Conservation (phyloP, 441 rosid species). For the Eugenia klotzschiana region DNA sequence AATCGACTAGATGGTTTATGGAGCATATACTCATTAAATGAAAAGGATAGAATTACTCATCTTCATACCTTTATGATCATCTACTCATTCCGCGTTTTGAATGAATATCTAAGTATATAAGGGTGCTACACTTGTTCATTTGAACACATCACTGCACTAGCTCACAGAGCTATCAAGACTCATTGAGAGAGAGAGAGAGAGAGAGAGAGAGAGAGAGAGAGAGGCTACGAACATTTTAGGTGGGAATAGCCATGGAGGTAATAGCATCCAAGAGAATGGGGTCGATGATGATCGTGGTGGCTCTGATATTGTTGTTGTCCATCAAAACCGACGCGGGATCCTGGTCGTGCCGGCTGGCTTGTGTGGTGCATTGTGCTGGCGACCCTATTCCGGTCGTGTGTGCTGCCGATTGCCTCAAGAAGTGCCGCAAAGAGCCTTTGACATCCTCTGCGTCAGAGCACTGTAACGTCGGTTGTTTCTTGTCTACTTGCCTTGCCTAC, state of each 20-base stretch:
- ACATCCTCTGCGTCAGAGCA: neutral
- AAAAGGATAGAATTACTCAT: too few species aligned
- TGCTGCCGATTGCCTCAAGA: neutral
- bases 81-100: too few species aligned
- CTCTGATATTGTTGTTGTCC: neutral
- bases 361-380: accelerated
- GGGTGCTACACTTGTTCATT: too few species aligned
- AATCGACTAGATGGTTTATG: too few species aligned
- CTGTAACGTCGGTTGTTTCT: neutral
- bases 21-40: too few species aligned
- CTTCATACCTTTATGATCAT: too few species aligned
- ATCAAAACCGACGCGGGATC: neutral
- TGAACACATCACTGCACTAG: neutral
- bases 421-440: neutral
- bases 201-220: too few species aligned
- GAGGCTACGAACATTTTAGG: too few species aligned
- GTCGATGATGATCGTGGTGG: neutral
- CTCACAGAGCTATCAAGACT: neutral
- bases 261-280: neutral
- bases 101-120: too few species aligned
- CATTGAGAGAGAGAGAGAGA: too few species aligned
- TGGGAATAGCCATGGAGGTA: neutral
- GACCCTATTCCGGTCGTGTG: neutral
- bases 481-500: neutral
- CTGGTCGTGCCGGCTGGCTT: accelerated